Conservation (phyloP, 2,329 filamentous ascomycete species). For the Pseudocercospora eumusae region DNA sequence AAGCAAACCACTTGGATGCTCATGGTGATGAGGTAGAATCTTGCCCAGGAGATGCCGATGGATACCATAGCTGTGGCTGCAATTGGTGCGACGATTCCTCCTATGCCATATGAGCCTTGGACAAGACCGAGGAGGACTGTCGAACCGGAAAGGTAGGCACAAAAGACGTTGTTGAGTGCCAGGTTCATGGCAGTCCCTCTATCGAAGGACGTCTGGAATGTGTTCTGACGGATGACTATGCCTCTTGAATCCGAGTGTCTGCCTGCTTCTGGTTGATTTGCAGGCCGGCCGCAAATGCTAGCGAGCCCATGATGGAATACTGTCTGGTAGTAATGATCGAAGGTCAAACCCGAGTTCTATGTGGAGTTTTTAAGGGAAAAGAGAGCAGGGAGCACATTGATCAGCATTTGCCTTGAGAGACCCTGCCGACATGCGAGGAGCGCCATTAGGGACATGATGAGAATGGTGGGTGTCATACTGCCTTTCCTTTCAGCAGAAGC, state of each 20-base stretch:
- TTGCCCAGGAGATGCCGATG: conserved; percentile 62
- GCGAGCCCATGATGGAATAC: conserved; percentile 16
- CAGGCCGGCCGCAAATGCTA: conserved; percentile 19
- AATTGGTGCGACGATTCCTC: conserved; percentile 63
- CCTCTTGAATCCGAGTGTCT: background rate
- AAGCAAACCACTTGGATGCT: conserved; percentile 60
- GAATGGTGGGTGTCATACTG: too few species aligned
- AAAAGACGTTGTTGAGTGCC: conserved; percentile 59
- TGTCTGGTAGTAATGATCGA: background rate
- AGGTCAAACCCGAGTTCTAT: background rate
- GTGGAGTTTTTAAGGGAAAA: background rate
- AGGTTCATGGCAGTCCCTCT: conserved; percentile 49
- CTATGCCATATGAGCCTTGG: conserved; percentile 63
- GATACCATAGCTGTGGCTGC: conserved; percentile 74
- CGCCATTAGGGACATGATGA: background rate
- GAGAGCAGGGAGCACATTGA: background rate
- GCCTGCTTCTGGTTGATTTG: conserved; percentile 8
- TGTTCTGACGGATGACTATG: conserved; percentile 13
- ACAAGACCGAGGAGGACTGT: conserved; percentile 60
- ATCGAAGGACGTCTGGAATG: conserved; percentile 26
- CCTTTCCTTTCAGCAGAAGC: background rate
- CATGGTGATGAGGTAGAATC: conserved; percentile 71
- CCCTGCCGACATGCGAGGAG: background rate
- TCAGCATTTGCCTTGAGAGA: background rate
- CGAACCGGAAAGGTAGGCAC: conserved; percentile 54